Base-by-base conservation (phyloP, 306 rosid genomes). In the Echinosophora koreensis region DNA sequence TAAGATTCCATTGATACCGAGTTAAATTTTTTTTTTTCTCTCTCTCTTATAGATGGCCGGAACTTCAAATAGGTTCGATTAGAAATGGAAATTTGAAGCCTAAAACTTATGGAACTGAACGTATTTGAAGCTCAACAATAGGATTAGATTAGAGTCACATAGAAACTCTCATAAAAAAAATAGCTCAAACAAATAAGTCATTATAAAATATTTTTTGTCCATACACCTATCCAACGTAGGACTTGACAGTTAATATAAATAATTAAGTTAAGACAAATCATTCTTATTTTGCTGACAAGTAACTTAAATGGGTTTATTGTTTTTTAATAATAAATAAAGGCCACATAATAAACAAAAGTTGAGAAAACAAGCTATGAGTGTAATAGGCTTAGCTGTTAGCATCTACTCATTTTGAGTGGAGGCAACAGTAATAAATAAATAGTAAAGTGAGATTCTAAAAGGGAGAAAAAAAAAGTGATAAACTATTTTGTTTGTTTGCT, bases 401-500 rank as follows among this genome's bases (percentile, higher is more conserved):
- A 69, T 77, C 41, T 16, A 66, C 50, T n/a, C n/a, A 34, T 6
- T 34, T 49, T 34, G 27, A 78, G 66, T 18, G 69, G 54, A 69
- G 49, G 44, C 27, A 73, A 56, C 14, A 50, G 35, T 52, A 18
- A 22, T 35, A 44, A 81, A 76, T 34, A 78, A 69, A 60, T 42
- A 9, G 60, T 16, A 17, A 74, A 38, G 82, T 66, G 63, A 76
- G 86, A 74, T 77, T 82, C 77, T 79, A 55, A 57, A 47, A 65
- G 70, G 72, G 32, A 51, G 41, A 28, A 18, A 47, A 6, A 22
- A 64, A 70, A 81, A 17, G 78, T 50, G 47, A 59, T 50, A 17
- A 17, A 60, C 73, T 28, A 37, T 73, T 78, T 46, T 76, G 59
- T 83, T 73, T 73, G 81, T 14, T 87, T 76, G 78, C 84, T 80